Conservation (phyloP, 495 filamentous ascomycete species). For the Collariella sp. region DNA sequence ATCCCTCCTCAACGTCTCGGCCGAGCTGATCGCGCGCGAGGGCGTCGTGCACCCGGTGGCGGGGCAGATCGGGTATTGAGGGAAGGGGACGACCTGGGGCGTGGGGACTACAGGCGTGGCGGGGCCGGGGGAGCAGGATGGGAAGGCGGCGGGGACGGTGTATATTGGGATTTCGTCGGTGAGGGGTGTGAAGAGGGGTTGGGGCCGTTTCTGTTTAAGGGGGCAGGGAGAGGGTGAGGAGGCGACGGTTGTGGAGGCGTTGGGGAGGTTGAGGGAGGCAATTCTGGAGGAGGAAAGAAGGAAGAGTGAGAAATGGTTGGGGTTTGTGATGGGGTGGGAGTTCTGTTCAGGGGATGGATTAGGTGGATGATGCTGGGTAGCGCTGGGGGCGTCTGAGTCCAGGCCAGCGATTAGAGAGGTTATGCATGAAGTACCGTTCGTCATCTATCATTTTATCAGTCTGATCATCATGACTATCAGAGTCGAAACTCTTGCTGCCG, state of each 20-base stretch:
- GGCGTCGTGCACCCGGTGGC: slow-evolving; percentile 28
- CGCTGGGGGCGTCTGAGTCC: too few species aligned
- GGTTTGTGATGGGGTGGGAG: background rate
- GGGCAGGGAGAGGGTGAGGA: slow-evolving; percentile 18
- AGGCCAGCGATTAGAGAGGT: too few species aligned
- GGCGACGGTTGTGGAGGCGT: slow-evolving; percentile 21
- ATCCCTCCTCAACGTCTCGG: slow-evolving; percentile 18
- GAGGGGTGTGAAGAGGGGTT: slow-evolving; percentile 3
- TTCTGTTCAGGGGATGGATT: too few species aligned
- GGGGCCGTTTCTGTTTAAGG: slow-evolving; percentile 24
- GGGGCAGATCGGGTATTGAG: slow-evolving; percentile 20
- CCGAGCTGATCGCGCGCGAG: slow-evolving; percentile 23
- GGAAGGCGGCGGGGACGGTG: slow-evolving; percentile 22
- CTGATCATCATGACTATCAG: too few species aligned
- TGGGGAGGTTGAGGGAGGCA: slow-evolving; percentile 15
- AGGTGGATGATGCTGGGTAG: too few species aligned
- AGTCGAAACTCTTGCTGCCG: too few species aligned
- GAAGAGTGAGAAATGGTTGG: background rate
- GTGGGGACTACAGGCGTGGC: slow-evolving; percentile 28
- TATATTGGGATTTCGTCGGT: slow-evolving; percentile 20
- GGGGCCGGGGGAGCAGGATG: slow-evolving; percentile 22
- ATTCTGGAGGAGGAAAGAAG: background rate
- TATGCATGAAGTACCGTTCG: too few species aligned
- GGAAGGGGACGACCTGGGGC: slow-evolving; percentile 22
- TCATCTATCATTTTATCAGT: too few species aligned